phyloP scores from a whole-genome alignment of 2,329 filamentous ascomycete genomes.

The Colletotrichum lindemuthianum region DNA sequence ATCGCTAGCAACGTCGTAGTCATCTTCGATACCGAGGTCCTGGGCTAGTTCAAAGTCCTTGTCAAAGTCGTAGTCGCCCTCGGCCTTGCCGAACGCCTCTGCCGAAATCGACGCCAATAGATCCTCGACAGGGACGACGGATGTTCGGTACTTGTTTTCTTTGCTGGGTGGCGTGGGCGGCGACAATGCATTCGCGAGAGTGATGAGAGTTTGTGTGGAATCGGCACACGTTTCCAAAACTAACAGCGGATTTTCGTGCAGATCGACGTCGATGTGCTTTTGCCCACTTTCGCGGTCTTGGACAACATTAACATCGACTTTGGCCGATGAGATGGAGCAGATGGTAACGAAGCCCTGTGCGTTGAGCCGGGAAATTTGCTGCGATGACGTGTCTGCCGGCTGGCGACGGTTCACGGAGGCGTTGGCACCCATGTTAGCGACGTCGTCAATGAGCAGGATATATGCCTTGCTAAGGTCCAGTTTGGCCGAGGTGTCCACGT shows the following conservation, averaged over 20 bases:
- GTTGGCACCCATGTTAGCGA: slow-evolving; percentile 46
- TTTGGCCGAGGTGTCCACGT: slow-evolving; percentile 70
- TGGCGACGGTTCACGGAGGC: slow-evolving; percentile 37
- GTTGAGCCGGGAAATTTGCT: slow-evolving; percentile 67
- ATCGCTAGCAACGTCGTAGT: slow-evolving; percentile 43
- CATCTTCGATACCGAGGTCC: slow-evolving; percentile 55
- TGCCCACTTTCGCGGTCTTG: slow-evolving; percentile 65
- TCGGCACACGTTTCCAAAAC: slow-evolving; percentile 96
- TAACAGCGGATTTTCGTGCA: slow-evolving; percentile 81
- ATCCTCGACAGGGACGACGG: slow-evolving; percentile 86
- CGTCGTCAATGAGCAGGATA: slow-evolving; percentile 83
- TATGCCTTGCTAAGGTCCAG: slow-evolving; percentile 83
- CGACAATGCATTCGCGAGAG: slow-evolving; percentile 79
- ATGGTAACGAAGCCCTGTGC: slow-evolving; percentile 84
- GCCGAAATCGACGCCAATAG: slow-evolving; percentile 91
- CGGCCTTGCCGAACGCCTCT: slow-evolving; percentile 76
- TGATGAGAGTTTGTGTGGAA: slow-evolving; percentile 91
- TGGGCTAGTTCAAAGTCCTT: slow-evolving; percentile 68
- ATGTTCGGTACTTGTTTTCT: slow-evolving; percentile 85
- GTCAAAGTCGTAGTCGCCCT: slow-evolving; percentile 71
- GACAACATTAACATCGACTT: slow-evolving; percentile 70
- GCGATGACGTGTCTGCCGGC: slow-evolving; percentile 52
- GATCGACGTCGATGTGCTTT: slow-evolving; percentile 79
- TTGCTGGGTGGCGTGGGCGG: slow-evolving; percentile 86
- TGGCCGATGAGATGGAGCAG: slow-evolving; percentile 86